Evolutionary conservation across 305 asterid species (phyloP), one percentile per base, ranked within the genome.

Genomic region (Petunia hybrid): DNA sequence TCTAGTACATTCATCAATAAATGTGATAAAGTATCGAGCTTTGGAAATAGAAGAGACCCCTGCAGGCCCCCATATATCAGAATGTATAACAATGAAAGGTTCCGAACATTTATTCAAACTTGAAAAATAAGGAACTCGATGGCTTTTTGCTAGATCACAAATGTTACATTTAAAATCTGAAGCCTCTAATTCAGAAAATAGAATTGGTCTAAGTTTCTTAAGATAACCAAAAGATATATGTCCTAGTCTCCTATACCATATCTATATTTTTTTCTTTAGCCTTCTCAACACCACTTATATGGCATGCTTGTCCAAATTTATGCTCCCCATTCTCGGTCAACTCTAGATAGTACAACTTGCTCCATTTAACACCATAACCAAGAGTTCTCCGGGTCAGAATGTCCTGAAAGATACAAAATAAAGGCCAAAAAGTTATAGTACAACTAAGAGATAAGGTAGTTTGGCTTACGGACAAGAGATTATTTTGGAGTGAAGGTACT

Each of bases 1-100:
- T 1, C 83, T 2, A 0, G 83, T 75, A 5, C 83, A 83, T 53
- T 80, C 81, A 69, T 83, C 83, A 73, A 74, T 80, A 43, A 80
- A 83, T 0, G 81, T 79, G 6, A 79, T 69, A 79, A 79, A 79
- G 4, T 79, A 83, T 3, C 63, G 59, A 42, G 83, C 64, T 38
- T 16, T 46, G 8, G 71, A 62, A 0, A 66, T 0, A 10, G 73
- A 65, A 0, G 73, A 55, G 8, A 82, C 5, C 14, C 41, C 16
- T 55, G 80, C 31, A 8, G 61, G 80, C 2, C 80, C 79, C 80
- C 80, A 81, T 16, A 73, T 64, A 62, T 81, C 75, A 22, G 79
- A 69, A 36, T 69, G 83, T 7, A 80, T 56, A 7, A 4, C 22
- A 78, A 61, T 57, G 70, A 80, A 80, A 69, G 70, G 79, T 13